Percentiles rank a stretch among this genome's conserved stretches.
Evolutionary conservation across 2,329 filamentous ascomycete species (phyloP).

Genomic region (Penicillium sp.): DNA sequence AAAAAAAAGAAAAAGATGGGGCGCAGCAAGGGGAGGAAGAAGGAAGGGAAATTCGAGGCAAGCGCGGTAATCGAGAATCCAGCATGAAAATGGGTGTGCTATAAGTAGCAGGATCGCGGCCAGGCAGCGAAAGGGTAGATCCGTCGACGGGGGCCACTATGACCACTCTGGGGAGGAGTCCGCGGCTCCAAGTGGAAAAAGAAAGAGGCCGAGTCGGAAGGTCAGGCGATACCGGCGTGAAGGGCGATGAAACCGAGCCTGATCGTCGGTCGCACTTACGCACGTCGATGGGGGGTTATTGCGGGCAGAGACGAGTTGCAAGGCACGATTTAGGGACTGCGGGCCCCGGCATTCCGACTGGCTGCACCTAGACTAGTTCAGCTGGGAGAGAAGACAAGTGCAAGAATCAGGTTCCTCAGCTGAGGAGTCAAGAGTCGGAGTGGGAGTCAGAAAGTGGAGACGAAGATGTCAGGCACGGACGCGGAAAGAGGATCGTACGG

Average conservation of each 20-base stretch:
- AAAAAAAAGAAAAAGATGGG: constrained; percentile 9
- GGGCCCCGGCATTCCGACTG: constrained; percentile 12
- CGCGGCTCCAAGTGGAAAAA: constrained; percentile 17
- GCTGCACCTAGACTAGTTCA: constrained; percentile 4
- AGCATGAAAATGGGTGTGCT: constrained; percentile 16
- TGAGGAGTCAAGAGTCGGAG: background rate
- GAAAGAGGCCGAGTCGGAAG: background rate
- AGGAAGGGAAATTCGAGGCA: constrained; percentile 4
- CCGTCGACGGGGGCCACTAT: constrained; percentile 2
- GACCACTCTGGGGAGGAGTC: background rate
- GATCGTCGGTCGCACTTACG: constrained; percentile 37
- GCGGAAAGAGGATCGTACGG: background rate
- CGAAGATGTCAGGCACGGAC: constrained; percentile 1
- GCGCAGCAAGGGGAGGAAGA: constrained; percentile 1
- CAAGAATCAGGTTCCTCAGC: background rate
- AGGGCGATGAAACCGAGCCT: constrained; percentile 14
- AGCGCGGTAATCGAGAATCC: constrained; percentile 22
- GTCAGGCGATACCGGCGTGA: background rate
- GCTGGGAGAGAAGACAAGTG: background rate
- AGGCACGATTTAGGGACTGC: constrained; percentile 16
- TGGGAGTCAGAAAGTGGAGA: background rate
- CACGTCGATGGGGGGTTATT: constrained; percentile 28
- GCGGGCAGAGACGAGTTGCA: constrained; percentile 12
- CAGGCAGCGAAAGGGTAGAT: constrained; percentile 17
- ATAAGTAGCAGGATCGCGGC: constrained; percentile 9